These are phyloP conservation scores for Nectriaceae sp. DNA, from an alignment of 2,329 filamentous ascomycete species.

Conservation along the genomic window DNA sequence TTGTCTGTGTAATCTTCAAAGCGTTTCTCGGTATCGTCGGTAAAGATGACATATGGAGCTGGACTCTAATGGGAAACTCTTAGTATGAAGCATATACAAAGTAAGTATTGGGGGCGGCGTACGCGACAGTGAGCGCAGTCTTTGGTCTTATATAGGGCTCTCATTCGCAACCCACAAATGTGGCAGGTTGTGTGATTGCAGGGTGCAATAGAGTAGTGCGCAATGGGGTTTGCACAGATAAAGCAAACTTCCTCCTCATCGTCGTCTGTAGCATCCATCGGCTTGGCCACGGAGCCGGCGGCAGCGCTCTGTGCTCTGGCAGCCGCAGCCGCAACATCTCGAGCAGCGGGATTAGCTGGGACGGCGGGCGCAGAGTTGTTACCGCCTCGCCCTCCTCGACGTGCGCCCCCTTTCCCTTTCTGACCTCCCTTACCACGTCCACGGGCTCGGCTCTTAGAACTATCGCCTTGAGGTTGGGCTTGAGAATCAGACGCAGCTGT, in stretches of 20 bases:
- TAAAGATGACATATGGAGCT: slow-evolving; percentile 87
- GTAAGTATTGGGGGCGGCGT: slow-evolving; percentile 34
- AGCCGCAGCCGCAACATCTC: slow-evolving; percentile 32
- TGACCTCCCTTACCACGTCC: slow-evolving; percentile 44
- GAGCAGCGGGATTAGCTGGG: slow-evolving; percentile 32
- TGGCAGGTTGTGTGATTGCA: slow-evolving; percentile 98
- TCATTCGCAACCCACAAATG: slow-evolving; percentile 88
- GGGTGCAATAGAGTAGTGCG: slow-evolving; percentile 84
- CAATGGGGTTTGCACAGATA: slow-evolving; percentile 90
- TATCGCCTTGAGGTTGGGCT: slow-evolving; percentile 12
- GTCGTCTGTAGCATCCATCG: slow-evolving; percentile 41
- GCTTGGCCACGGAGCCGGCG: slow-evolving; percentile 21
- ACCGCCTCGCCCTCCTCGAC: slow-evolving; percentile 31
- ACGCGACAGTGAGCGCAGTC: slow-evolving; percentile 95
- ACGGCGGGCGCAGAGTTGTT: slow-evolving; percentile 16
- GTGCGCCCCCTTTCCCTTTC: slow-evolving; percentile 38
- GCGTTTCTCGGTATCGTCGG: slow-evolving; percentile 77
- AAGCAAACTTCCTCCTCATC: slow-evolving; percentile 87
- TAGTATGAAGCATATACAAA: slow-evolving; percentile 9
- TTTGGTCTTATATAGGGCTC: slow-evolving; percentile 94
- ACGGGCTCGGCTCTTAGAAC: slow-evolving; percentile 42
- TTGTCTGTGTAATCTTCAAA: slow-evolving; percentile 78
- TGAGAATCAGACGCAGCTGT: not conserved
- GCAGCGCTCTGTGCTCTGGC: slow-evolving; percentile 40
- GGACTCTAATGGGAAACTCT: slow-evolving; percentile 49